A percentile compares a stretch with the other conserved stretches of the same genome.
phyloP scores from a whole-genome alignment of 768 basidiomycete genomes.

The Boletus insuetus region DNA sequence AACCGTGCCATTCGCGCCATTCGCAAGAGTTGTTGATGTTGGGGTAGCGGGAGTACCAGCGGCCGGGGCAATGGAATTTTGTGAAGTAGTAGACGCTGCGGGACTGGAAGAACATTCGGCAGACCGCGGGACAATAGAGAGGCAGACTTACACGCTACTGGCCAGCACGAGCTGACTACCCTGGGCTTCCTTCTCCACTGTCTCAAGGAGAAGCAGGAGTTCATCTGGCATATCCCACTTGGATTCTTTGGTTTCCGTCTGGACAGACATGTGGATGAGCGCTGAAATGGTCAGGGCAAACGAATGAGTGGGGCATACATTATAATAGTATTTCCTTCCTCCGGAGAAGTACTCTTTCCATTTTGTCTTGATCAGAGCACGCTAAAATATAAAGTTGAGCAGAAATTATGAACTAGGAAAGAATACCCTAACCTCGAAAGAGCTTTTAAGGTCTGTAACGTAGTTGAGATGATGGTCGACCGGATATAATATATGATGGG shows the following conservation, averaged over 20 bases:
- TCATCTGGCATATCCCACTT: constrained; percentile 99
- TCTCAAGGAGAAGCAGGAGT: constrained; percentile 77
- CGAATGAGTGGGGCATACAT: constrained; percentile 45
- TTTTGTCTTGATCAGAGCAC: constrained; percentile 82
- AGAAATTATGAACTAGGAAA: not conserved
- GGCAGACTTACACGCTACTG: constrained; percentile 20
- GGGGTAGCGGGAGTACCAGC: constrained; percentile 40
- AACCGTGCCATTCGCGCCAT: constrained; percentile 44
- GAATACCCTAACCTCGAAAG: constrained; percentile 69
- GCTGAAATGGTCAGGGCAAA: not conserved
- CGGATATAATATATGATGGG: not conserved
- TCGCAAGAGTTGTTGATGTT: constrained; percentile 41
- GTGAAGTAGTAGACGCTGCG: constrained; percentile 41
- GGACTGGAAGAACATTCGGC: constrained; percentile 16
- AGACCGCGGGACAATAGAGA: not conserved
- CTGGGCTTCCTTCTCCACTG: constrained; percentile 74
- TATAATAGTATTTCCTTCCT: constrained; percentile 88
- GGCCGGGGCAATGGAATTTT: constrained; percentile 41
- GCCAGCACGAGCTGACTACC: constrained; percentile 37
- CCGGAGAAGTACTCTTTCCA: constrained; percentile 98
- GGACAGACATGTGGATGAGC: constrained; percentile 7
- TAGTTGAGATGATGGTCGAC: constrained; percentile 3
- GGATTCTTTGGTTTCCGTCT: constrained; percentile 88
- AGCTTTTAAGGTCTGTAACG: constrained; percentile 74
- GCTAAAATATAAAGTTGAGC: constrained; percentile 41